Conservation (phyloP, 1,284 basidiomycete species). For the Ustilago cynodontis region DNA sequence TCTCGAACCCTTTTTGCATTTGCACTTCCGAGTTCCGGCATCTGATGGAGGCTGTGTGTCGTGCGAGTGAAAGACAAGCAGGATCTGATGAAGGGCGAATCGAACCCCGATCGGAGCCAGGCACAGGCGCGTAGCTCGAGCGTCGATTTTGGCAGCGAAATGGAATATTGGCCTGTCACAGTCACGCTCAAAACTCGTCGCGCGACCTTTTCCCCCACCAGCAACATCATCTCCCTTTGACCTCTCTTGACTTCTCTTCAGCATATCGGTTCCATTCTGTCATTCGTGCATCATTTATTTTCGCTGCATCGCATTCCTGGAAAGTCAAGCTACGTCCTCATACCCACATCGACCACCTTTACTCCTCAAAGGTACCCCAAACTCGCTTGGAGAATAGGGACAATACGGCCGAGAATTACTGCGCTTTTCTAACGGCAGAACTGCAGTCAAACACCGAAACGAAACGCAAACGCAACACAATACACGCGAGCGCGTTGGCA, state of each 20-base stretch:
- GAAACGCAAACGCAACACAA: no score
- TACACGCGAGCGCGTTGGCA: constrained; percentile 4
- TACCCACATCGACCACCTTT: constrained; percentile 2
- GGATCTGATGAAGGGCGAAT: not conserved
- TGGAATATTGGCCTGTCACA: no score
- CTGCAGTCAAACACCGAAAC: constrained; percentile 5
- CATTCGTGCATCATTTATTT: not conserved
- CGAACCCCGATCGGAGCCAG: constrained; percentile 8
- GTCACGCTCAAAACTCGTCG: no score
- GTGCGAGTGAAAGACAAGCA: not conserved
- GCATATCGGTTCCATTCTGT: constrained; percentile 3
- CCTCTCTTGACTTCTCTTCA: not conserved
- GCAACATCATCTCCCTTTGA: constrained; percentile 17
- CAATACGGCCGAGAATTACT: constrained; percentile 27
- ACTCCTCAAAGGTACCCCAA: not conserved
- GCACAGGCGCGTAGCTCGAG: no score
- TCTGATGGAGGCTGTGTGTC: not conserved
- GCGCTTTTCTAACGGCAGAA: not conserved
- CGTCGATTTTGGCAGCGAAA: no score
- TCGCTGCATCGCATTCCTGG: constrained; percentile 1
- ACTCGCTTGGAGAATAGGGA: constrained; percentile 13
- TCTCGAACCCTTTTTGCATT: constrained; percentile 14
- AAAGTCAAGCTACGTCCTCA: constrained; percentile 9
- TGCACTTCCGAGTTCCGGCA: constrained; percentile 11
- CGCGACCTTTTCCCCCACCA: constrained; percentile 44